These are phyloP conservation scores for Penicillium sp. DNA, from an alignment of 2,329 filamentous ascomycete genomes.

Conservation along the genomic window DNA sequence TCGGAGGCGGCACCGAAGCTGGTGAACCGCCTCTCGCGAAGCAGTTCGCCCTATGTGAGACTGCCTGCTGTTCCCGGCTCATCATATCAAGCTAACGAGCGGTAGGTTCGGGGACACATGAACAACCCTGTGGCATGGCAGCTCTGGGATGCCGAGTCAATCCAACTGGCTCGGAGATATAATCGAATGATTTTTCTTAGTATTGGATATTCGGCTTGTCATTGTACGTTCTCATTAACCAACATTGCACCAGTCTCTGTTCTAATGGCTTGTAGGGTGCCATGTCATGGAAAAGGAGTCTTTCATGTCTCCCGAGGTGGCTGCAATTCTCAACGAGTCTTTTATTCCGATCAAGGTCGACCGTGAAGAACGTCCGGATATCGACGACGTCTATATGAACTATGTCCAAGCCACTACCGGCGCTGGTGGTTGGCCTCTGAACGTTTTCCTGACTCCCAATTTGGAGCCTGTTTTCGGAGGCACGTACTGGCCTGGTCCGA, in stretches of 20 bases:
- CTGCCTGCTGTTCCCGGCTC: conserved; percentile 7
- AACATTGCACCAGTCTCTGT: neutral
- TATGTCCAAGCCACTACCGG: conserved; percentile 93
- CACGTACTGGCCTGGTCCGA: conserved; percentile 89
- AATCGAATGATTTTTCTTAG: conserved; percentile 91
- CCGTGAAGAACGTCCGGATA: conserved; percentile 87
- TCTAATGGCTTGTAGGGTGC: conserved; percentile 56
- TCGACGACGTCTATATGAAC: conserved; percentile 97
- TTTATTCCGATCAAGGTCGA: conserved; percentile 94
- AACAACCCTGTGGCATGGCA: conserved; percentile 90
- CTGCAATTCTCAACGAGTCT: conserved; percentile 74
- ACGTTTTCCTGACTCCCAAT: conserved; percentile 93
- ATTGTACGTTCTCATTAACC: conserved; percentile 62
- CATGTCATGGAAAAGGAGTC: conserved; percentile 92
- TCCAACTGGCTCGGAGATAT: conserved; percentile 72
- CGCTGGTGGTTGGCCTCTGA: conserved; percentile 88
- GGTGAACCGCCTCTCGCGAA: conserved; percentile 59
- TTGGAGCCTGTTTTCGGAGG: conserved; percentile 93
- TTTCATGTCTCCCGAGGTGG: conserved; percentile 79
- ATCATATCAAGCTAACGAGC: conserved; percentile 13
- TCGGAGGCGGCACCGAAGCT: conserved; percentile 36
- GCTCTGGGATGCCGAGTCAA: conserved; percentile 73
- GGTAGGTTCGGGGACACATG: conserved; percentile 67
- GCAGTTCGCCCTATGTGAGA: conserved; percentile 65
- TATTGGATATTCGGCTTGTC: conserved; percentile 92